Conservation (phyloP, 2,329 filamentous ascomycete species). For the Alternaria burnsii region DNA sequence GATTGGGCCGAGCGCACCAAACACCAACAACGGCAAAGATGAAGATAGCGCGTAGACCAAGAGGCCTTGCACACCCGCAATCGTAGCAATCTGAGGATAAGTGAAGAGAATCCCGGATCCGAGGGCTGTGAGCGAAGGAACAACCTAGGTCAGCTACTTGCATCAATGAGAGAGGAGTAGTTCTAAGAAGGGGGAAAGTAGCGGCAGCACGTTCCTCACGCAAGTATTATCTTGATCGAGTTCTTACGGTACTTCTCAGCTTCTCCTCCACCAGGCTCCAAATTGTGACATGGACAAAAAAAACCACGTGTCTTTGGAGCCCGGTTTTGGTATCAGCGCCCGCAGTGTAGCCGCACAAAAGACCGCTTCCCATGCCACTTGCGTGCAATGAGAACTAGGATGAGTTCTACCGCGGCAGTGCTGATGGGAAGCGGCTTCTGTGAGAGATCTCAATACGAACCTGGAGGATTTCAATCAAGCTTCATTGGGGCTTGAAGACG, state of each 20-base stretch:
- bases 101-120: slow-evolving; percentile 85
- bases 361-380: slow-evolving; percentile 22
- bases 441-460: slow-evolving; percentile 54
- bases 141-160: slow-evolving; percentile 46
- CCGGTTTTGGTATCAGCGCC: slow-evolving; percentile 69
- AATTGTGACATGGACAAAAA: slow-evolving; percentile 3
- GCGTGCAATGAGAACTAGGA: neutral
- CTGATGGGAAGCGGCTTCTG: slow-evolving; percentile 30
- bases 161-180: slow-evolving; percentile 34
- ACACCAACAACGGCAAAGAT: slow-evolving; percentile 75
- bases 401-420: slow-evolving; percentile 4
- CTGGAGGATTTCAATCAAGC: slow-evolving; percentile 34
- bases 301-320: slow-evolving; percentile 12
- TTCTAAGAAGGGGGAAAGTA: slow-evolving; percentile 58
- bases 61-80: slow-evolving; percentile 80
- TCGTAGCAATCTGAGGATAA: slow-evolving; percentile 81
- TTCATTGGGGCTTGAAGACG: slow-evolving; percentile 24
- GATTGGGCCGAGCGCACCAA: slow-evolving; percentile 77
- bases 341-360: slow-evolving; percentile 76
- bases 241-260: slow-evolving; percentile 96
- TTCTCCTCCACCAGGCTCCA: slow-evolving; percentile 59
- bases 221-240: slow-evolving; percentile 99
- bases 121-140: slow-evolving; percentile 66
- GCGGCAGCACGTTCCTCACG: slow-evolving; percentile 97
- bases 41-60: slow-evolving; percentile 79